Evolutionary conservation across 371 early-diverging fungal species (phyloP).

Genomic region (Chytridium lagenaria): DNA sequence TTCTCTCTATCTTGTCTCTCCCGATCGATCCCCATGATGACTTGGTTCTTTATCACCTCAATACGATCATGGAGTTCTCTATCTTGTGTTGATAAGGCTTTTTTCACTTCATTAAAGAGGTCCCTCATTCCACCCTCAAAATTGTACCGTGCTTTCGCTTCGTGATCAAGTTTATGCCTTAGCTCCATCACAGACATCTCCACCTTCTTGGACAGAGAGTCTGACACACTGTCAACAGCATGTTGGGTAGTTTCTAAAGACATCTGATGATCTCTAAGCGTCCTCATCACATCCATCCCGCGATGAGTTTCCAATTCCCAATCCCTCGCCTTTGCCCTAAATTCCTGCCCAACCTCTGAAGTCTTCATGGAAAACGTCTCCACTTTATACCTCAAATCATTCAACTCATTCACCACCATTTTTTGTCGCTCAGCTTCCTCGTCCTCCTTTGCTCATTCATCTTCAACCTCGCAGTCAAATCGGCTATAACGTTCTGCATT

Average conservation of each 20-base stretch:
- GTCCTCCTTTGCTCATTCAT: constrained; percentile 27
- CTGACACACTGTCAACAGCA: constrained; percentile 30
- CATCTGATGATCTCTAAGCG: constrained; percentile 46
- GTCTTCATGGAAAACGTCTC: constrained; percentile 39
- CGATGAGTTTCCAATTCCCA: constrained; percentile 40
- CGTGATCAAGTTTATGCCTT: constrained; percentile 41
- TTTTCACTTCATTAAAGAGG: constrained; percentile 39
- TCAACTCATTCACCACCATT: constrained; percentile 40
- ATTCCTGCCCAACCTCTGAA: constrained; percentile 41
- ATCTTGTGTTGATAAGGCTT: constrained; percentile 34
- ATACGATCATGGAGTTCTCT: constrained; percentile 40
- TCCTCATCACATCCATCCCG: constrained; percentile 44
- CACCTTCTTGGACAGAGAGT: constrained; percentile 33
- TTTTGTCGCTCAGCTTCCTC: constrained; percentile 38
- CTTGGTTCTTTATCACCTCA: constrained; percentile 31
- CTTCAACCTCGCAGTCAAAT: constrained; percentile 37
- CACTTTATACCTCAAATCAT: constrained; percentile 40
- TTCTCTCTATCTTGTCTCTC: constrained; percentile 44
- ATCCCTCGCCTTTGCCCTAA: constrained; percentile 40
- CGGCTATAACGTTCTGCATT: constrained; percentile 40
- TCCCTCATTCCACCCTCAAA: constrained; percentile 46
- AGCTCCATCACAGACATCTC: constrained; percentile 41
- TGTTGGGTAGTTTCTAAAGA: constrained; percentile 38
- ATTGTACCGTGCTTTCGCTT: constrained; percentile 37
- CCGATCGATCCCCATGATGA: constrained; percentile 30